Evolutionary conservation across 495 filamentous ascomycete genomes (phyloP).

Genomic region (Aspergillus panamensis): DNA sequence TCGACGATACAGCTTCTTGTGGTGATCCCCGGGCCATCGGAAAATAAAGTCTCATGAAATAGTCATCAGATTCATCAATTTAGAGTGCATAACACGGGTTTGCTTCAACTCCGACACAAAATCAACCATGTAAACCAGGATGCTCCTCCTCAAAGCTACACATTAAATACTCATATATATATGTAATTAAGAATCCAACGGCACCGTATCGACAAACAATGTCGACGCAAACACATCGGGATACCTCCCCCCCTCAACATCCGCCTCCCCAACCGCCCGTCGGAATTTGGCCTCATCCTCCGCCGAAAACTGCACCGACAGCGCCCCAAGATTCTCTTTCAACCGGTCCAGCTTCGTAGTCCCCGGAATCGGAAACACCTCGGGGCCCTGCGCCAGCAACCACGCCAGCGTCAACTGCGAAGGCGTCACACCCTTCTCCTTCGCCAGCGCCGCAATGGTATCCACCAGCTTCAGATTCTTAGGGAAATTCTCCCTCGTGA

Average conservation of each 20-base stretch:
- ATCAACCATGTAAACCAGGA: too few relatives aligned
- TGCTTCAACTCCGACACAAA: too few relatives aligned
- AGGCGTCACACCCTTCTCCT: constrained; percentile 43
- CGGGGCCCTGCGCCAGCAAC: constrained; percentile 49
- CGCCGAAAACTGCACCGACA: constrained; percentile 43
- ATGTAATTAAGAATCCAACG: not conserved
- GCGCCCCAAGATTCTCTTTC: constrained; percentile 53
- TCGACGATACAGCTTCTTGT: constrained; percentile 12
- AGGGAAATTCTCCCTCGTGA: constrained; percentile 46
- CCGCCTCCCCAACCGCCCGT: constrained; percentile 38
- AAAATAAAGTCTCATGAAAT: too few relatives aligned
- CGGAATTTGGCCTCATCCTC: constrained; percentile 50
- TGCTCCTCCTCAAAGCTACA: too few relatives aligned
- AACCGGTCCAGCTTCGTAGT: constrained; percentile 54
- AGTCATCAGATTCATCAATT: too few relatives aligned
- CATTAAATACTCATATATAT: too few relatives aligned
- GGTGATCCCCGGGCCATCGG: too few relatives aligned
- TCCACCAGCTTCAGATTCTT: constrained; percentile 45
- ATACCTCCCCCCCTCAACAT: constrained; percentile 39
- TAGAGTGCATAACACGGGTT: too few relatives aligned
- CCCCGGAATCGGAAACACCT: constrained; percentile 57
- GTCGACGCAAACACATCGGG: constrained; percentile 8
- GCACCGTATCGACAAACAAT: not conserved
- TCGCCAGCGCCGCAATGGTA: constrained; percentile 39
- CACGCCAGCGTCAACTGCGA: constrained; percentile 51